Evolutionary conservation across 805 yeast species (phyloP), one percentile per base, ranked within the genome.

Genomic region (Yamadazyma insecticola): DNA sequence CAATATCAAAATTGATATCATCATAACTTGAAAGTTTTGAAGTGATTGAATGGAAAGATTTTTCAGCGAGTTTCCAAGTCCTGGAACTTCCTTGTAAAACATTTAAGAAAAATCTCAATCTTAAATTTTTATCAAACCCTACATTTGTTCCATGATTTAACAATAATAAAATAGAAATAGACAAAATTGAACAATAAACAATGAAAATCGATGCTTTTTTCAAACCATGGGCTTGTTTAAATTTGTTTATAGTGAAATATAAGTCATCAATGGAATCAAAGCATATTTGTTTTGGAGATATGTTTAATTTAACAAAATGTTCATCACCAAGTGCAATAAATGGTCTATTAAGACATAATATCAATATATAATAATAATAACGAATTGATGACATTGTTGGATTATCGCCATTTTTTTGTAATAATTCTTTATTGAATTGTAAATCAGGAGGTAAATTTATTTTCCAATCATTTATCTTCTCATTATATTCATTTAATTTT

Each of bases 331-430:
- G 44, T 3, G 73, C 77, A 24, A 76, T 66, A 43, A 77, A 76
- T 2, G 81, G 82, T 24, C 78, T 59, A 44, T 77, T 77, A 31
- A 77, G 63, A 35, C 82, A 76, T n/a, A 78, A 55, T 12, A 72
- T 51, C 2, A 75, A 67, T 26, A 78, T 67, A 45, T 77, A 78
- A 48, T 77, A 78, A 43, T 73, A 74, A 43, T 72, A 75, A 45
- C 75, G 59, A 27, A 76, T 69, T 28, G 72, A 62, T 25, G 75
- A 62, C 13, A 65, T 56, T 0, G 77, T 74, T 0, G 81, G 81
- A 41, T 75, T 76, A 26, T 66, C 66, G 9, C 75, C 72, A 12
- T 63, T 53, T 28, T 50, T 49, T 24, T 48, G 50, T 22, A 77
- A 52, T n/a, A 53, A 47, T 3, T 51, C 46, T 23, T 60, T 51